Evolutionary conservation across 768 basidiomycete genomes (phyloP).

Genomic region (Tylopilus sp.): DNA sequence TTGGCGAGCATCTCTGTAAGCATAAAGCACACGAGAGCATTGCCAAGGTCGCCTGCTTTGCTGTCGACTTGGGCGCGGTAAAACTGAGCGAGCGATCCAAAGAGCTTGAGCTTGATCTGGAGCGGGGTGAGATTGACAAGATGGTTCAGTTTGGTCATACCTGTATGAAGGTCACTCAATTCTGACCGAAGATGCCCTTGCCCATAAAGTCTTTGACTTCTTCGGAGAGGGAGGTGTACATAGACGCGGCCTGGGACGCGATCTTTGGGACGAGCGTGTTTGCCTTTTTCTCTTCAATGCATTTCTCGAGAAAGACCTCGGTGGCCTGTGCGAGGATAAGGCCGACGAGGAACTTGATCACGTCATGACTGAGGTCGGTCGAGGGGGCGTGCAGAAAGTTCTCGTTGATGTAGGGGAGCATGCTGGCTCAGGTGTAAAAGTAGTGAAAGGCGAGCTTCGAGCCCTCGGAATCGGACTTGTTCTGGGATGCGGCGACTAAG

Average conservation of each 20-base stretch:
- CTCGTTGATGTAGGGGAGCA: constrained; percentile 99
- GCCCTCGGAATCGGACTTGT: constrained; percentile 85
- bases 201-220: constrained; percentile 97
- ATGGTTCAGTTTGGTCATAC: constrained; percentile 31
- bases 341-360: constrained; percentile 89
- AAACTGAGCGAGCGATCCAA: constrained; percentile 82
- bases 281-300: constrained; percentile 87
- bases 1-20: constrained; percentile 78
- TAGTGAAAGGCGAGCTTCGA: constrained; percentile 92
- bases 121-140: constrained; percentile 2
- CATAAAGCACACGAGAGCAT: constrained; percentile 74
- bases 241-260: constrained; percentile 72
- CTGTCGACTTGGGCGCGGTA: constrained; percentile 79
- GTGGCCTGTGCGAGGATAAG: constrained; percentile 91
- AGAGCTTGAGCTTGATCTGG: constrained; percentile 90
- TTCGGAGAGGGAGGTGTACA: constrained; percentile 82
- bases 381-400: constrained; percentile 98
- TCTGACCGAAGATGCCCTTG: constrained; percentile 91
- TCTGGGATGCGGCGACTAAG: constrained; percentile 81
- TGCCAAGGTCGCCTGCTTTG: constrained; percentile 77
- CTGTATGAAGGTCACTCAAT: constrained; percentile 88
- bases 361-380: constrained; percentile 92
- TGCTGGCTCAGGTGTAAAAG: constrained; percentile 85
- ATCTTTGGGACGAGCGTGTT: constrained; percentile 78
- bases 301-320: constrained; percentile 95